A percentile compares a stretch with the other conserved stretches of the same genome.
phyloP scores from a whole-genome alignment of 805 yeast species.

The Candida odintsovae region DNA sequence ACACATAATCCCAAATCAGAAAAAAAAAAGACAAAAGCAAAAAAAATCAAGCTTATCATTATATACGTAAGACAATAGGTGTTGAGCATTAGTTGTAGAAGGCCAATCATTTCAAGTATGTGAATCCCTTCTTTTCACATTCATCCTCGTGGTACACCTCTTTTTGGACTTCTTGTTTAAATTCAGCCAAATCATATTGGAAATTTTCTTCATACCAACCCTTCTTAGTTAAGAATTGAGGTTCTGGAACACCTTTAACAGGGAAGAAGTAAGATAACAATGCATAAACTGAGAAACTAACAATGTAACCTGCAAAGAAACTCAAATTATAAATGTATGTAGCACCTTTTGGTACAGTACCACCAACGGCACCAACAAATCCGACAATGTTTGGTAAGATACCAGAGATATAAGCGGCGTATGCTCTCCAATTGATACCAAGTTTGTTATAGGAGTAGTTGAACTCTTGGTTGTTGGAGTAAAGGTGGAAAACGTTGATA shows the following conservation, averaged over 20 bases:
- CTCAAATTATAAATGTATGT: conserved; percentile 64
- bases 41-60: too few species aligned
- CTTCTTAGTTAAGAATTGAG: conserved; percentile 35
- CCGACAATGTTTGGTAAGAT: conserved; percentile 83
- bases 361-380: conserved; percentile 76
- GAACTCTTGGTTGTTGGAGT: conserved; percentile 35
- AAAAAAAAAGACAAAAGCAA: too few species aligned
- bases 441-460: conserved; percentile 53
- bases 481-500: conserved; percentile 59
- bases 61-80: too few species aligned
- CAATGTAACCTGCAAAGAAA: conserved; percentile 70
- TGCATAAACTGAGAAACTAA: conserved; percentile 51
- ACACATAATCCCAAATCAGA: neutral
- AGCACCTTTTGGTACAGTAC: conserved; percentile 78
- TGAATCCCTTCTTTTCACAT: neutral
- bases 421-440: conserved; percentile 84
- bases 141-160: neutral
- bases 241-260: conserved; percentile 37
- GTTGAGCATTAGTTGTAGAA: too few species aligned
- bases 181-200: neutral
- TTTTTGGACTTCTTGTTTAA: neutral
- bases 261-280: conserved; percentile 50
- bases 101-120: neutral
- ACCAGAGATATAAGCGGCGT: conserved; percentile 73
- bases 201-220: conserved; percentile 40